phyloP scores from a whole-genome alignment of 192 early-diverging fungal genomes.

The Podila horticola region DNA sequence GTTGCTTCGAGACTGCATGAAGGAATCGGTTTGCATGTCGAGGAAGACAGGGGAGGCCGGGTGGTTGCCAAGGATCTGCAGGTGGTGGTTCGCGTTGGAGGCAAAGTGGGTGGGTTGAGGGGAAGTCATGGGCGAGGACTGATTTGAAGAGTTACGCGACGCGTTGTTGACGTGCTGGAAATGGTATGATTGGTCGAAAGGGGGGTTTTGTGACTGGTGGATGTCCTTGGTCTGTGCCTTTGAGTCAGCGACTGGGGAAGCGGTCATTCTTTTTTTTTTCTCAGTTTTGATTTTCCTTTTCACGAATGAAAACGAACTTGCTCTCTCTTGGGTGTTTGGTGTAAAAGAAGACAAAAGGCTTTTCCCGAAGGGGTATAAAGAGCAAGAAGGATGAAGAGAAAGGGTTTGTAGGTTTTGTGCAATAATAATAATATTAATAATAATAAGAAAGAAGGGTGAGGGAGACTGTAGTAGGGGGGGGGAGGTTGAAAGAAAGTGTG shows the following conservation, averaged over 20 bases:
- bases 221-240: constrained; percentile 38
- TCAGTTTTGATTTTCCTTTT: not conserved
- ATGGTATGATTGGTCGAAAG: constrained; percentile 13
- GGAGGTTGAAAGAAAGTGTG: no score
- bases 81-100: constrained; percentile 24
- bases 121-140: constrained; percentile 2
- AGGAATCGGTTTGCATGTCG: constrained; percentile 22
- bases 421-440: no score
- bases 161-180: constrained; percentile 6
- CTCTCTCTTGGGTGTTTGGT: not conserved
- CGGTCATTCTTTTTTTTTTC: constrained; percentile 11
- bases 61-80: constrained; percentile 42
- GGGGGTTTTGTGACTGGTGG: constrained; percentile 11
- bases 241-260: not conserved
- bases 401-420: no score
- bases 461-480: no score
- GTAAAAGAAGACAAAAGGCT: not conserved
- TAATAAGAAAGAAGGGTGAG: no score
- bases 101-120: constrained; percentile 3
- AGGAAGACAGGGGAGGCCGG: constrained; percentile 38
- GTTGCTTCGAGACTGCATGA: constrained; percentile 8
- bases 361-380: not conserved
- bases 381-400: not conserved
- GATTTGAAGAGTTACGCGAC: constrained; percentile 6
- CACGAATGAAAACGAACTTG: not conserved